Evolutionary conservation across 805 yeast species (phyloP).

Genomic region (Metschnikowia cerradonensis): DNA sequence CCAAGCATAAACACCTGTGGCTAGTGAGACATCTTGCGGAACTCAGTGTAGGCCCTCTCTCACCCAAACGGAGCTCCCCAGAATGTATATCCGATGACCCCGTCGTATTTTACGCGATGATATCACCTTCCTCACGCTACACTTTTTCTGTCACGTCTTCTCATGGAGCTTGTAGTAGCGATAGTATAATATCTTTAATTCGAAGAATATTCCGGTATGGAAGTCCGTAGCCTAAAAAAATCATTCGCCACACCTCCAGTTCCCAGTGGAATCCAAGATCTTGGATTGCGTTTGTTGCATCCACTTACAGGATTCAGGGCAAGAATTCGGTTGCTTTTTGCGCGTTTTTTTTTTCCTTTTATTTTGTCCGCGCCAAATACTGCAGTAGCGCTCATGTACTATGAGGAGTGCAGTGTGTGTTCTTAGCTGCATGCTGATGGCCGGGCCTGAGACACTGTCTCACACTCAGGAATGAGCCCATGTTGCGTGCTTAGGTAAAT

Average conservation of each 20-base stretch:
- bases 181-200: too few species aligned
- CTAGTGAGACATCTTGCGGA: not conserved
- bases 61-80: too few species aligned
- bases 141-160: too few species aligned
- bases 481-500: not conserved
- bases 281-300: conserved; percentile 1
- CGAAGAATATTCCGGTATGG: not conserved
- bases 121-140: too few species aligned
- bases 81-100: too few species aligned
- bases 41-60: too few species aligned
- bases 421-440: not conserved
- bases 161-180: too few species aligned
- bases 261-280: not conserved
- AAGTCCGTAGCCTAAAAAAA: not conserved
- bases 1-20: not conserved
- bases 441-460: conserved; percentile 3
- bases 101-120: too few species aligned
- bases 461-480: not conserved
- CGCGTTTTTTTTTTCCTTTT: conserved; percentile 1
- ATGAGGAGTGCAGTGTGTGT: conserved; percentile 1
- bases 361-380: not conserved
- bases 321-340: not conserved
- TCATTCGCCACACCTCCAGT: not conserved
- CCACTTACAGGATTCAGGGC: not conserved
- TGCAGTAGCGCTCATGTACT: not conserved